Percentiles rank a stretch among this genome's conserved stretches.
phyloP scores from a whole-genome alignment of 306 rosid species.

The Sicyos edulis region DNA sequence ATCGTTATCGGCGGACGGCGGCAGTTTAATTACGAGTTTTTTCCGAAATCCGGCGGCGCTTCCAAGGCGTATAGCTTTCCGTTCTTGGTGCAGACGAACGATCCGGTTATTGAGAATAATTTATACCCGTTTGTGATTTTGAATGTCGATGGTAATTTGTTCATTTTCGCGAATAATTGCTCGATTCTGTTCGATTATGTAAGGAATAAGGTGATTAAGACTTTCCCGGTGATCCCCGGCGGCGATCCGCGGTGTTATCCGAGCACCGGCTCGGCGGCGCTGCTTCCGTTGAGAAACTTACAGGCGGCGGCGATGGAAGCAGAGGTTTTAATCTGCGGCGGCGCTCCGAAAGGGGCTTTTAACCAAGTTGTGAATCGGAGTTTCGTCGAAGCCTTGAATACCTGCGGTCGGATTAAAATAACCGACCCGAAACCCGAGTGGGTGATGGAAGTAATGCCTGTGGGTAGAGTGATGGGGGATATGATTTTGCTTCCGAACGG shows the following conservation, averaged over 20 bases:
- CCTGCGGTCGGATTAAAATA: conserved; percentile 45
- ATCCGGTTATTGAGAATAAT: conserved; percentile 38
- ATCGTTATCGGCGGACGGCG: conserved; percentile 54
- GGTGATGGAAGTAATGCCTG: conserved; percentile 53
- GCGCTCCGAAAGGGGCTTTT: conserved; percentile 44
- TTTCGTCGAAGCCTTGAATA: conserved; percentile 30
- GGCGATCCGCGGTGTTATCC: conserved; percentile 68
- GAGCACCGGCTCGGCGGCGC: conserved; percentile 58
- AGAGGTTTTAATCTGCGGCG: conserved; percentile 61
- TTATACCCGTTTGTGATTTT: conserved; percentile 64
- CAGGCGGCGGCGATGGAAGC: conserved; percentile 26
- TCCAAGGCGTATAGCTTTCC: conserved; percentile 19
- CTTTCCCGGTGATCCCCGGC: conserved; percentile 46
- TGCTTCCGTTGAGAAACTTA: conserved; percentile 46
- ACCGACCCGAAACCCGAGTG: conserved; percentile 44
- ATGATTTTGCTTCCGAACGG: conserved; percentile 54
- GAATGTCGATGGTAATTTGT: conserved; percentile 51
- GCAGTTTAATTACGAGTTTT: conserved; percentile 51
- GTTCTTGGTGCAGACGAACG: conserved; percentile 42
- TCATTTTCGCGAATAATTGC: conserved; percentile 54
- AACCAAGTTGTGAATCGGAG: background rate
- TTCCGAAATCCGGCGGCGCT: conserved; percentile 27
- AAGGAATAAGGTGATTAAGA: conserved; percentile 32
- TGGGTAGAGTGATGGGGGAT: conserved; percentile 48
- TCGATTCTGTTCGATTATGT: conserved; percentile 43